Conservation (phyloP, 345 rosid genomes). For the Linum tenue region DNA sequence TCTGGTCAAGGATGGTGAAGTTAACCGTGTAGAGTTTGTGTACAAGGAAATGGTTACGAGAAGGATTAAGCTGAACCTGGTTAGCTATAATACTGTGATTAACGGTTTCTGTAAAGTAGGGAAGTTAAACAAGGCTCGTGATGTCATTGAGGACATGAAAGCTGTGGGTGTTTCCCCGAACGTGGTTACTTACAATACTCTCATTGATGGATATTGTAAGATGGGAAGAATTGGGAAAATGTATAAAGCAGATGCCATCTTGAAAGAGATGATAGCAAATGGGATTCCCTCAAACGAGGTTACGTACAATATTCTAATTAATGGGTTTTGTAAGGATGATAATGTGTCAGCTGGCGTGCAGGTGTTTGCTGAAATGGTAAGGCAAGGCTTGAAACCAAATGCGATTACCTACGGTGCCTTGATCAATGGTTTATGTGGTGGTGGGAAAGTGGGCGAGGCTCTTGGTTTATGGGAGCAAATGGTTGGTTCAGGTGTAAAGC, state of each 20-base stretch:
- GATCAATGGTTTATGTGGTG: conserved; percentile 43
- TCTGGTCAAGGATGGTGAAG: conserved; percentile 40
- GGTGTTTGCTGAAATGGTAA: conserved; percentile 59
- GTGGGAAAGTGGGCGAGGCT: conserved; percentile 50
- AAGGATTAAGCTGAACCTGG: conserved; percentile 34
- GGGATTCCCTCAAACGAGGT: conserved; percentile 39
- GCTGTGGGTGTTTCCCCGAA: conserved; percentile 39
- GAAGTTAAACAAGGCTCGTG: conserved; percentile 57
- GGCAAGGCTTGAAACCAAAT: conserved; percentile 42
- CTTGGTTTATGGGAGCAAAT: conserved; percentile 40
- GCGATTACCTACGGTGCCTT: conserved; percentile 51
- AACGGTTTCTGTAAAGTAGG: conserved; percentile 64
- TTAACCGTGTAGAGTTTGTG: conserved; percentile 46
- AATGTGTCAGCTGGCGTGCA: conserved; percentile 42
- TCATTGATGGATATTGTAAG: conserved; percentile 64
- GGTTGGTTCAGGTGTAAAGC: conserved; percentile 43
- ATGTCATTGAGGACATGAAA: conserved; percentile 64
- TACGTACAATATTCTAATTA: conserved; percentile 67
- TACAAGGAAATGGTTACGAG: conserved; percentile 60
- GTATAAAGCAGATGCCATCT: conserved; percentile 61
- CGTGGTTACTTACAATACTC: conserved; percentile 56
- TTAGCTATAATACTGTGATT: conserved; percentile 50
- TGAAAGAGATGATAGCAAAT: conserved; percentile 58
- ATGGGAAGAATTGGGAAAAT: conserved; percentile 54
- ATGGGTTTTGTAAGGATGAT: conserved; percentile 74